phyloP scores from a whole-genome alignment of 371 early-diverging fungal species.

The Rhizopus stolonifer region DNA sequence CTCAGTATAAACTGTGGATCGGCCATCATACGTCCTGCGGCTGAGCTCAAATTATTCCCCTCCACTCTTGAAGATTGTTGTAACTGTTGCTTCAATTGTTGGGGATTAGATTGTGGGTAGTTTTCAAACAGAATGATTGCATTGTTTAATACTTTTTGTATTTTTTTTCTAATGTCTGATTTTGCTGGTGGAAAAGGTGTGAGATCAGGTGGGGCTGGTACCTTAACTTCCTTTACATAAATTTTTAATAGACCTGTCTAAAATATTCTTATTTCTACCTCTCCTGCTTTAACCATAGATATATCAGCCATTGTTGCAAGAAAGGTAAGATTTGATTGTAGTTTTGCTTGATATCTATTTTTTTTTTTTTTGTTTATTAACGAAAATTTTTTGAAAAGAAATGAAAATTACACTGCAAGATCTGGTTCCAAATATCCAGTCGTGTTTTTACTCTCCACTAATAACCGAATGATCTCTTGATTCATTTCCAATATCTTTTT shows the following conservation, averaged over 20 bases:
- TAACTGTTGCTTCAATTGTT: constrained; percentile 13
- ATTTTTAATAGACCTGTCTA: constrained; percentile 10
- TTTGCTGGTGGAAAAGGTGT: constrained; percentile 39
- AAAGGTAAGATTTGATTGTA: constrained; percentile 56
- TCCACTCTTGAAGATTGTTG: constrained; percentile 11
- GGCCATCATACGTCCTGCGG: constrained; percentile 7
- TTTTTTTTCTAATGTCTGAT: constrained; percentile 27
- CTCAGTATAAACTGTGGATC: constrained; percentile 29
- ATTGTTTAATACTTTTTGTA: constrained; percentile 34
- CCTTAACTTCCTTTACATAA: constrained; percentile 25
- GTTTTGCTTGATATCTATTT: constrained; percentile 52
- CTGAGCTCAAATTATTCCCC: not conserved
- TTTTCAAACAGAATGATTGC: constrained; percentile 29
- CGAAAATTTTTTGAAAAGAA: too few species aligned
- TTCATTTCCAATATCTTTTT: constrained; percentile 55
- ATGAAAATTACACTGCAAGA: constrained; percentile 44
- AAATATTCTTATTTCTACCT: too few species aligned
- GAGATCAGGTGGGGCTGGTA: constrained; percentile 41
- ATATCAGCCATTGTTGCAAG: constrained; percentile 59
- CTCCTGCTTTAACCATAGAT: constrained; percentile 47
- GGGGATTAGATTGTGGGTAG: constrained; percentile 8
- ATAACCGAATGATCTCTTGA: constrained; percentile 50
- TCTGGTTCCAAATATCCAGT: constrained; percentile 31
- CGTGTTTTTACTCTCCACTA: constrained; percentile 34
- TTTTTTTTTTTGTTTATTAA: too few species aligned